Base-by-base conservation (phyloP, 192 early-diverging fungal species). In the Allomyces javanicus region DNA sequence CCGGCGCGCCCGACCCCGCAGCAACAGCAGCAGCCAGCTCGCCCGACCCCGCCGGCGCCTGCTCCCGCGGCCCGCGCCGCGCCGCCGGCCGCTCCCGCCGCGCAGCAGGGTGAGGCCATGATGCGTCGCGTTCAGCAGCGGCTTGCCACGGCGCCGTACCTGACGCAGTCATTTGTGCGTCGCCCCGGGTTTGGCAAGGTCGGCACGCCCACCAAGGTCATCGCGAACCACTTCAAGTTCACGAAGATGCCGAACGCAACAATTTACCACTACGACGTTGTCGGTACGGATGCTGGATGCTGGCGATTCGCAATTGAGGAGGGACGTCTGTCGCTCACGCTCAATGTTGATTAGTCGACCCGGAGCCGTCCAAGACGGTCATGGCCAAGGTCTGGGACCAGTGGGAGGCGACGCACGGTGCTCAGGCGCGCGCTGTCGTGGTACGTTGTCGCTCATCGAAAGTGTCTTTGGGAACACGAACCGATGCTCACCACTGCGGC, bases 261-360 rank as follows among this genome's bases (percentile, higher is more conserved):
- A 6, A 80, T 97, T n/a, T 79, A 87, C 72, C 94, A 96, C 67
- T 97, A 94, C 75, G 89, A 92, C 74, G 77, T 97, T 14, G 33
- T 40, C 33, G 33, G 33, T 40, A 3, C 33, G 33, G 33, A 9
- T 40, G 33, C 7, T 40, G 33, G 33, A 9, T 40, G 33, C 7
- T 40, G 33, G 33, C 7, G 33, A 40, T 40, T 9, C 33, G 33
- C 33, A 9, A 9, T 7, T 40, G 33, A 21, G 17, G 50, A 14
- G 50, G 21, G 12, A 21, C 1, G 17, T 58, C 17, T 21, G 50
- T 58, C 50, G 50, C 50, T 58, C 50, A 58, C 50, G 21, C 50
- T 58, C 50, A 33, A 55, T 44, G 43, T 24, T 25, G 3, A 27
- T 44, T 65, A 25, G 44, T 58, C 17, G 50, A 58, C 50, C 66